Conservation (phyloP, 306 rosid genomes). For the Medicago truncatula region DNA sequence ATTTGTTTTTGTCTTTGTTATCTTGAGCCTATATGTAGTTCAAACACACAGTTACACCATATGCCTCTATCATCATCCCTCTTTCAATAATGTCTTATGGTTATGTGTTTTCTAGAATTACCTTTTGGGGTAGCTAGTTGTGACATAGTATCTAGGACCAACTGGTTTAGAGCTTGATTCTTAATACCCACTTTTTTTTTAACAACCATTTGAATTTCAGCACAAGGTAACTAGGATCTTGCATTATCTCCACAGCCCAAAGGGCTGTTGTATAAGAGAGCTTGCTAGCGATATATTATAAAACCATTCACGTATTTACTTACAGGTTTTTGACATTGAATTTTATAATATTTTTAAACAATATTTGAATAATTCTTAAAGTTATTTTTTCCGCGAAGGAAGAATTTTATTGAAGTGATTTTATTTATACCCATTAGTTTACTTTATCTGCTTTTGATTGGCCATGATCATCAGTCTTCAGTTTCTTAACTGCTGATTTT, state of each 20-base stretch:
- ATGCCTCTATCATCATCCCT: not conserved
- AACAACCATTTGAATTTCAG: no score
- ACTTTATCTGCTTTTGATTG: constrained; percentile 25
- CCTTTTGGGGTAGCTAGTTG: not conserved
- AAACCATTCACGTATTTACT: not conserved
- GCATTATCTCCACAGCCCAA: not conserved
- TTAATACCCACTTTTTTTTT: not conserved
- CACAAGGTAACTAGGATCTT: no score
- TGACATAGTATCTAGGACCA: not conserved
- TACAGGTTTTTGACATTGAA: constrained; percentile 26
- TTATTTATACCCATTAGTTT: constrained; percentile 13
- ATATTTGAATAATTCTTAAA: constrained; percentile 16
- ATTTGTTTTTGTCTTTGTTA: not conserved
- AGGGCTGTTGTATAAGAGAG: not conserved
- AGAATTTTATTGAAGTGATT: constrained; percentile 20
- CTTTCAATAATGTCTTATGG: not conserved
- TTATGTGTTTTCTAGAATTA: constrained; percentile 2
- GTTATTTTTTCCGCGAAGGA: not conserved
- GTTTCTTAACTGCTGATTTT: constrained; percentile 31
- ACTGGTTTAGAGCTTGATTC: not conserved
- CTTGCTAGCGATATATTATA: not conserved
- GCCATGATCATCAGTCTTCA: constrained; percentile 31
- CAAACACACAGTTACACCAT: not conserved
- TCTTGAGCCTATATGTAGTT: not conserved
- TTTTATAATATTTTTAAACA: constrained; percentile 13